phyloP scores from a whole-genome alignment of 202 grass and related monocot genomes.

The Musa balbisiana region DNA sequence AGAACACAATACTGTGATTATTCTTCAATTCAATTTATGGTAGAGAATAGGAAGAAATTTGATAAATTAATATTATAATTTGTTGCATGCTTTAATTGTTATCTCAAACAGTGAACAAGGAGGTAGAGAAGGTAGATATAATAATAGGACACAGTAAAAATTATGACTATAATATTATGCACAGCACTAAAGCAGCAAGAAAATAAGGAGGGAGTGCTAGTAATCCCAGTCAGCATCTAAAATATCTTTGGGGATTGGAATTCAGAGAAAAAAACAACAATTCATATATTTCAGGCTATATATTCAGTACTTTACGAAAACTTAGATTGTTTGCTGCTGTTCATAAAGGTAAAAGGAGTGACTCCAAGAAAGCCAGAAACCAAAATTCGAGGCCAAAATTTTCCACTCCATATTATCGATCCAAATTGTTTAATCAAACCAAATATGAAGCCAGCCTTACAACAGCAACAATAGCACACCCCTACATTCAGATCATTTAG shows the following conservation, averaged over 20 bases:
- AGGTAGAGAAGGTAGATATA: too few species aligned
- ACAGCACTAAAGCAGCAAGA: background rate
- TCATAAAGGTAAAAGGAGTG: background rate
- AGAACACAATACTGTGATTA: background rate
- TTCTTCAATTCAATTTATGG: background rate
- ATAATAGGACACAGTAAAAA: background rate
- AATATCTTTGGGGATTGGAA: background rate
- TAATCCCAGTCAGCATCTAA: too few species aligned
- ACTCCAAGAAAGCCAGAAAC: background rate
- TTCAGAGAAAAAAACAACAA: background rate
- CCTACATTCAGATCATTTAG: background rate
- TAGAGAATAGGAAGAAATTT: background rate
- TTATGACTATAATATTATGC: background rate
- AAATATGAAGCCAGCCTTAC: background rate
- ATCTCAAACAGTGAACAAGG: background rate
- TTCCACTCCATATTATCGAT: background rate
- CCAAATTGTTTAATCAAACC: background rate
- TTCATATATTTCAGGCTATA: background rate
- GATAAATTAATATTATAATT: background rate
- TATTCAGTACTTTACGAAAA: background rate
- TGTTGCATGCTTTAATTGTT: background rate
- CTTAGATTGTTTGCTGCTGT: background rate
- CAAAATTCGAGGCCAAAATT: background rate
- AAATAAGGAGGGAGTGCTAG: background rate
- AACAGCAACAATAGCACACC: background rate